Conservation (phyloP, 495 filamentous ascomycete genomes). For the Thermochaetoides thermophila region DNA sequence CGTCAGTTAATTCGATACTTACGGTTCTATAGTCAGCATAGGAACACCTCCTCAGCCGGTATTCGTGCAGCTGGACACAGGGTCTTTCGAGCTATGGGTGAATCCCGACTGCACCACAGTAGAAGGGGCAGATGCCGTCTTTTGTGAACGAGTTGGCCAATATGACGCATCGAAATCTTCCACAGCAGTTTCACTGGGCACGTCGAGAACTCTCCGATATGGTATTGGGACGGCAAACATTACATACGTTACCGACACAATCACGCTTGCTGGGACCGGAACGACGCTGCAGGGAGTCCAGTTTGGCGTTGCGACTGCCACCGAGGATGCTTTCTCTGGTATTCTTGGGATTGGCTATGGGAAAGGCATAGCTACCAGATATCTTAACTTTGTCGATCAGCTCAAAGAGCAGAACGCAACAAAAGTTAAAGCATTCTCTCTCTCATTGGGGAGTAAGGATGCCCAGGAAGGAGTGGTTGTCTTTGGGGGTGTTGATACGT, state of each 20-base stretch:
- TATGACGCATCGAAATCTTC: slow-evolving; percentile 27
- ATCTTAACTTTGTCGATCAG: slow-evolving; percentile 33
- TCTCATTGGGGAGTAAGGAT: slow-evolving; percentile 33
- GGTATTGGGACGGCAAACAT: slow-evolving; percentile 32
- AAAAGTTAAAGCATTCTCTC: slow-evolving; percentile 30
- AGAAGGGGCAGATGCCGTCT: slow-evolving; percentile 20
- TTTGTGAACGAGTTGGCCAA: slow-evolving; percentile 27
- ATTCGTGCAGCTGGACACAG: slow-evolving; percentile 35
- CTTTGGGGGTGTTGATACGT: slow-evolving; percentile 83
- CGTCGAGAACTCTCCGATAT: slow-evolving; percentile 25
- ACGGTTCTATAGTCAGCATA: slow-evolving; percentile 26
- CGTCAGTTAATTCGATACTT: slow-evolving; percentile 3
- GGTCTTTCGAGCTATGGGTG: slow-evolving; percentile 38
- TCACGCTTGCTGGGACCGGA: slow-evolving; percentile 25
- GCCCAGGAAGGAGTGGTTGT: slow-evolving; percentile 57
- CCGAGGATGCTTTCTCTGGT: slow-evolving; percentile 28
- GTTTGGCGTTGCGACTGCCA: slow-evolving; percentile 29
- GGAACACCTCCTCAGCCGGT: slow-evolving; percentile 32
- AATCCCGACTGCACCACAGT: slow-evolving; percentile 32
- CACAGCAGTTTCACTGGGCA: slow-evolving; percentile 15
- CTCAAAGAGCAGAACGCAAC: slow-evolving; percentile 26
- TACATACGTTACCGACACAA: slow-evolving; percentile 29
- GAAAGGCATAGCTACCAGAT: slow-evolving; percentile 23
- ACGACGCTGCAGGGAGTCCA: slow-evolving; percentile 23
- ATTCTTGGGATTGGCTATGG: slow-evolving; percentile 35